Evolutionary conservation across 2,329 filamentous ascomycete genomes (phyloP).

Genomic region (Claviceps sp.): DNA sequence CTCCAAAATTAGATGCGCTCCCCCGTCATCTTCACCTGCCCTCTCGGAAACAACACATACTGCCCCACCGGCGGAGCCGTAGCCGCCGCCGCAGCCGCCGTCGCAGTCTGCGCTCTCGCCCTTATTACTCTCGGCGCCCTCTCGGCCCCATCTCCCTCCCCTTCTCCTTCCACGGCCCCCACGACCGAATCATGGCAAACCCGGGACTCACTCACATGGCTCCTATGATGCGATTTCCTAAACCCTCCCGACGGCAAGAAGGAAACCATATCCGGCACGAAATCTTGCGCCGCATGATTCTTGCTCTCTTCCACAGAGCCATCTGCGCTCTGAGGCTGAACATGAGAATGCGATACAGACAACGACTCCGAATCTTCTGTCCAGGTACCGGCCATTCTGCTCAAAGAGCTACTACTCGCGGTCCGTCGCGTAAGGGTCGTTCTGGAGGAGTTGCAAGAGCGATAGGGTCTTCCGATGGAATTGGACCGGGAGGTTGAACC

Average conservation of each 20-base stretch:
- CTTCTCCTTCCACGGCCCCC: constrained; percentile 16
- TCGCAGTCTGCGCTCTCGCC: constrained; percentile 32
- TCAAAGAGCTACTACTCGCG: constrained; percentile 34
- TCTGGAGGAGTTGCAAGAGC: constrained; percentile 38
- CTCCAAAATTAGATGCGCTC: constrained; percentile 18
- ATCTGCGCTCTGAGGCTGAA: constrained; percentile 9
- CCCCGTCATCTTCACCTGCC: constrained; percentile 17
- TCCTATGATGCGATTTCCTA: constrained; percentile 19
- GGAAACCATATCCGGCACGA: constrained; percentile 21
- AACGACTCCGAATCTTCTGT: constrained; percentile 19
- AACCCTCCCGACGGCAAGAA: constrained; percentile 13
- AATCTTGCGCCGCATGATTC: constrained; percentile 14
- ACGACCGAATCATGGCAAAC: constrained; percentile 17
- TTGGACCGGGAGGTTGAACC: constrained; percentile 32
- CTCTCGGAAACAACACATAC: constrained; percentile 32
- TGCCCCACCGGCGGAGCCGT: constrained; percentile 33
- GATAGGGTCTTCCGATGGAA: constrained; percentile 36
- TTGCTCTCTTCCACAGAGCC: constrained; percentile 6
- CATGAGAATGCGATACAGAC: constrained; percentile 6
- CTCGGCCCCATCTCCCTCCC: no score
- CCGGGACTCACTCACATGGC: constrained; percentile 24
- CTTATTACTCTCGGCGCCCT: constrained; percentile 10
- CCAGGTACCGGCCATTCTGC: constrained; percentile 20
- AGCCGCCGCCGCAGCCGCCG: constrained; percentile 28
- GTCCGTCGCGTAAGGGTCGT: constrained; percentile 42